Evolutionary conservation across 2,329 filamentous ascomycete genomes (phyloP), one percentile per base, ranked within the genome.

Genomic region (Fusarium neocosmosporiellum): DNA sequence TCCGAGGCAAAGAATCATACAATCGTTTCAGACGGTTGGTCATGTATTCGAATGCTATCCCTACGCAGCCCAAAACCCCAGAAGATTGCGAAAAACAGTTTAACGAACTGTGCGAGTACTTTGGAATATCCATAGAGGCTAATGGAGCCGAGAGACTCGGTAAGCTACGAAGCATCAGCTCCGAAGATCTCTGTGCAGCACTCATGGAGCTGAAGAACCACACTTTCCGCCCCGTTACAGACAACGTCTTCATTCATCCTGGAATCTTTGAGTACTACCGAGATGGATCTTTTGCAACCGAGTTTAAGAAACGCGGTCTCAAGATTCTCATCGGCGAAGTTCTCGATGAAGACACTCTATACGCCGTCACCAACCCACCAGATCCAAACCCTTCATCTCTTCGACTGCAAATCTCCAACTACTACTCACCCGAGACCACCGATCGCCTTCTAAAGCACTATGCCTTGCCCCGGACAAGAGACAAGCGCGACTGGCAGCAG

Each of bases 21-120:
- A 37, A 53, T 18, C 46, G 54, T 14, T 66, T 66, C 54, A 41
- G 53, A 4, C 53, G 57, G 7, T n/a, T 69, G 31, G 31, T 69
- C 37, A 66, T 69, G 63, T 63, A 66, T 18, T 69, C 67, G 3
- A 69, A 69, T 34, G 67, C 67, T 7, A 69, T 69, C 7, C 67
- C 67, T 13, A 66, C 67, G 0, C 67, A 69, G 18, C 67, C 67
- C 20, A 69, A 69, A 22, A 66, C 63, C 0, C 14, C 50, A 13
- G 29, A 62, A 10, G 67, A 69, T 29, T 66, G 63, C 27, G 59
- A 66, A 1, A 24, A 36, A 1, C 67, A 69, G 27, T 69, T 69
- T 46, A 54, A 69, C 2, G 67, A 69, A 22, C 58, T 69, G 10
- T 69, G 67, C 11, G 43, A 22, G 8, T 59, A 69, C 29, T 69